Evolutionary conservation across 139 green algal species (phyloP), one percentile per base, ranked within the genome.

Genomic region (Penium margaritaceum): DNA sequence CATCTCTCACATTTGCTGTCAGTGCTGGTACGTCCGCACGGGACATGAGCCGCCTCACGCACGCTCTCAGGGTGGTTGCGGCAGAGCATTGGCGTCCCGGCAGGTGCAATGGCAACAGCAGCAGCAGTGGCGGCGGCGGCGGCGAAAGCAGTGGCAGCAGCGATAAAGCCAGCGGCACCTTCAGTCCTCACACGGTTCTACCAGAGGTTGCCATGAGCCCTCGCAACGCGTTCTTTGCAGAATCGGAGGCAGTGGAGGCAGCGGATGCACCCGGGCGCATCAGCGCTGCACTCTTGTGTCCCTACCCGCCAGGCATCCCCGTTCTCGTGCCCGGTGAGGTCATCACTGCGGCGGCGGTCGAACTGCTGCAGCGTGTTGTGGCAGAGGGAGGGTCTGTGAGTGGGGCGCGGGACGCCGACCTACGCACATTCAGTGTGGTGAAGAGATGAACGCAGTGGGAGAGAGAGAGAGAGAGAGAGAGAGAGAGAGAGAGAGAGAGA

Each of bases 231-330:
- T 83, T 91, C 38, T 89, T 84, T 64, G 75, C 78, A 1, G 27
- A 63, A 0, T 58, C 43, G 0, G 64, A 84, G 34, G 9, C 61
- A 32, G 75, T 89, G 17, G 4, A 4, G 55, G 37, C 55, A 77
- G 67, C 17, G 76, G 63, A 32, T 27, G 34, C 83, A 29, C 71
- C 57, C 0, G 87, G 87, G 2, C 33, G 76, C 5, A 36, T 88
- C 5, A 84, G 71, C 15, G 90, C 88, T 17, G 91, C 95, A 78
- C 76, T 93, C 44, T 43, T 96, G 63, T 91, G 86, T 65, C 90
- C 91, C 3, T 96, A 96, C 70, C 91, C 91, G 0, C 91, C 91
- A 0, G 91, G 91, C 12, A 87, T 96, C 24, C 90, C 91, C 19
- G 54, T 85, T 5, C 36, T 90, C 29, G 71, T 91, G 15, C 91